A percentile compares a stretch with the other conserved stretches of the same genome.
These are phyloP conservation scores for Bolboschoenoplectus hybrid DNA, from an alignment of 202 grass and related monocot genomes.

Conservation along the genomic window DNA sequence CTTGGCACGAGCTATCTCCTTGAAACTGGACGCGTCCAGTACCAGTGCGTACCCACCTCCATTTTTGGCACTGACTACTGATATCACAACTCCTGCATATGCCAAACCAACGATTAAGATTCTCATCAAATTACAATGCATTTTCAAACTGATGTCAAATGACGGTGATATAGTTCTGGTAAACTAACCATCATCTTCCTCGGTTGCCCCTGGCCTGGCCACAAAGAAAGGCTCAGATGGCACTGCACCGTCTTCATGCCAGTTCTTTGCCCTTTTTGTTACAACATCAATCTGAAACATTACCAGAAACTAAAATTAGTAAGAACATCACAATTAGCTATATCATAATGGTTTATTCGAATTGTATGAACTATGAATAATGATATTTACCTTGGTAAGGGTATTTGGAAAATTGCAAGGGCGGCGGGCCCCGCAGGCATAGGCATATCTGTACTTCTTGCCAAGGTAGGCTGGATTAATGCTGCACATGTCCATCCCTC, in stretches of 20 bases:
- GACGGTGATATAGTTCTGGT: background rate
- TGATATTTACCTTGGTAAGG: constrained; percentile 67
- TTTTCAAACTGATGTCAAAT: constrained; percentile 6
- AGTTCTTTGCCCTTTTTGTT: constrained; percentile 82
- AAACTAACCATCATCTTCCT: constrained; percentile 88
- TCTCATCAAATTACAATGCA: background rate
- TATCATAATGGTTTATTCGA: background rate
- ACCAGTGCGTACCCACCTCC: constrained; percentile 81
- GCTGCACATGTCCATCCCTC: constrained; percentile 98
- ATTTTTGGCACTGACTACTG: constrained; percentile 83
- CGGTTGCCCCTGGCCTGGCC: constrained; percentile 65
- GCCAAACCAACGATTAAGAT: background rate
- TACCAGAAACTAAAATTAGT: background rate
- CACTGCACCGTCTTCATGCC: constrained; percentile 85
- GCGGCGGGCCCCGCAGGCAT: constrained; percentile 85
- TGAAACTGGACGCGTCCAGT: constrained; percentile 72
- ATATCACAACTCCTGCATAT: constrained; percentile 75
- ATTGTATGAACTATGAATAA: background rate
- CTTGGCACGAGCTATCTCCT: constrained; percentile 80
- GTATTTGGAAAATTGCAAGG: constrained; percentile 99
- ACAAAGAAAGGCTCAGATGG: constrained; percentile 96
- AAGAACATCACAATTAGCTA: background rate
- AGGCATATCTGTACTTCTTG: constrained; percentile 85
- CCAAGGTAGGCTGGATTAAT: constrained; percentile 82
- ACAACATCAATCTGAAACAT: constrained; percentile 63